Evolutionary conservation across 805 yeast genomes (phyloP), one percentile per base, ranked within the genome.

Genomic region (Zygoascus flipseniorum): DNA sequence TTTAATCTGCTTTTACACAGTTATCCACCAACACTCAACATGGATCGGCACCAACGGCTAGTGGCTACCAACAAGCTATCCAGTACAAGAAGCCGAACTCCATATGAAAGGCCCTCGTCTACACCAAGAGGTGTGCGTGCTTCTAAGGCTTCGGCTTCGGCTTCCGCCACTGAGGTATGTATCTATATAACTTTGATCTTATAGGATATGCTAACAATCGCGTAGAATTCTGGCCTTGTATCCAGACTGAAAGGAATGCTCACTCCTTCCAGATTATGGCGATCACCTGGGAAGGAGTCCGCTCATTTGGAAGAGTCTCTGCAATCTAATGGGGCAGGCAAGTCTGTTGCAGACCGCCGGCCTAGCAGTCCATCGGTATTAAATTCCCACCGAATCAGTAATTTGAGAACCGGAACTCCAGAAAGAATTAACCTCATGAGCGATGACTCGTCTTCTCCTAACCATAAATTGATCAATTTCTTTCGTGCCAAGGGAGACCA

Each of bases 401-500:
- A 35, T 10, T 5, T 35, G 16, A 11, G 39, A 11, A n/a, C 8
- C 16, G 39, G 39, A 35, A 35, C 39, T 3, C 39, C 39, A 35
- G 39, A 35, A n/a, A 20, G 45, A 42, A 42, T 42, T 10, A 20
- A 42, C 11, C 20, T 42, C 13, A 5, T 10, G 26, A 20, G 26
- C 20, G 26, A 20, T 4, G 45, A 16, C 9, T 20, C 45, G 5
- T 16, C 31, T 16, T 43, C 52, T 28, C 82, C 84, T 5, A 85
- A 83, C 68, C 80, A 78, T 31, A 76, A 78, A 32, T 69, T 87
- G 48, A 83, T 89, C 11, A 79, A 76, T 31, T 87, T 88, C 64
- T 87, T 87, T 66, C 74, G 74, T n/a, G 72, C 70, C 45, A 87
- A 86, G 65, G 95, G 95, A n/a, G 78, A 81, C 53, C 69, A 69